These are phyloP conservation scores for Chaetomidium leptoderma DNA, from an alignment of 495 filamentous ascomycete species.

Conservation along the genomic window DNA sequence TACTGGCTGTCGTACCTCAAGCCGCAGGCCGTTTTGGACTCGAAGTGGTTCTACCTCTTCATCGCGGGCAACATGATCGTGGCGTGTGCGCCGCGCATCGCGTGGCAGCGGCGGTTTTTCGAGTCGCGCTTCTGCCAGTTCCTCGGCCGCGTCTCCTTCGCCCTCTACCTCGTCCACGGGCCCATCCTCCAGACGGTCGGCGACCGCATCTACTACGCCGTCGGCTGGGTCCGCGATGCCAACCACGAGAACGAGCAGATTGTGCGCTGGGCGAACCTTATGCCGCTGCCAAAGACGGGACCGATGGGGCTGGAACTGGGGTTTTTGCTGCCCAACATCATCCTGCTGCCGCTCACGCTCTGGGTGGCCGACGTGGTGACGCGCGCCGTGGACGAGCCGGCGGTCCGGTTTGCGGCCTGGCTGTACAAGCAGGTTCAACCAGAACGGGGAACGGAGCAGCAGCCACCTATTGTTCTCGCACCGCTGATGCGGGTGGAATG, in stretches of 20 bases:
- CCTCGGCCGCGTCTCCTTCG: conserved; percentile 60
- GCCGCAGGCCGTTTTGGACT: conserved; percentile 52
- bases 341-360: conserved; percentile 54
- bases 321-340: conserved; percentile 50
- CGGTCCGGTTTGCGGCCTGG: conserved; percentile 52
- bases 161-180: conserved; percentile 65
- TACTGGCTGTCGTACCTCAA: conserved; percentile 46
- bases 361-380: conserved; percentile 55
- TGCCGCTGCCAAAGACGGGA: conserved; percentile 48
- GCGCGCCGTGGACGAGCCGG: conserved; percentile 52
- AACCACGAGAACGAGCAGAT: conserved; percentile 29
- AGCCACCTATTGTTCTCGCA: conserved; percentile 11
- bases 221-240: conserved; percentile 39
- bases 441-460: conserved; percentile 13
- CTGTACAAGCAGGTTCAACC: conserved; percentile 40
- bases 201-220: conserved; percentile 48
- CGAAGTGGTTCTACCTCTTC: conserved; percentile 47
- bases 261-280: conserved; percentile 42
- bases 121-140: conserved; percentile 58
- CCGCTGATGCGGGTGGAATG: conserved; percentile 20
- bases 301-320: conserved; percentile 52
- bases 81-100: conserved; percentile 43
- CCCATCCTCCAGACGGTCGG: conserved; percentile 48
- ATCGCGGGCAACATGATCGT: conserved; percentile 55
- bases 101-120: conserved; percentile 50